Base-by-base conservation (phyloP, 768 basidiomycete genomes). In the Multifurca ochricompacta region DNA sequence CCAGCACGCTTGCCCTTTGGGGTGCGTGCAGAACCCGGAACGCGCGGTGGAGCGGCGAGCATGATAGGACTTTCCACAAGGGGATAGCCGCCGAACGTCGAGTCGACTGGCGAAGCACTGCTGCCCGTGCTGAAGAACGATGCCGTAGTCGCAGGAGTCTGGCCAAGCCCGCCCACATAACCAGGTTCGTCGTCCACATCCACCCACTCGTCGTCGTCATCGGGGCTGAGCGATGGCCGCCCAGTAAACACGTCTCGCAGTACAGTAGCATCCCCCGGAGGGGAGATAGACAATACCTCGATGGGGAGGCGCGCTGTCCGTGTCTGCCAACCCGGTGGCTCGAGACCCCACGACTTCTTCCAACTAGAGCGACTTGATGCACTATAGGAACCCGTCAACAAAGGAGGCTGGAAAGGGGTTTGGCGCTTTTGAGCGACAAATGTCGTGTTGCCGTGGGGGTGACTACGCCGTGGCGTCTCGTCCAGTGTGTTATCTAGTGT, bases 291-390 rank as follows among this genome's bases (percentile, higher is more conserved):
- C 11, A 90, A 73, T 8, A 90, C 86, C 66, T 91, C 89, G 27
- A 90, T 74, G 0, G 90, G 86, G 4, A 83, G 68, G 63, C 83
- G 83, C 11, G 80, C 72, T 6, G 79, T 75, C 30, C 69, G 69
- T n/a, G 71, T 75, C 47, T 87, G 83, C 87, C 88, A 91, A 16
- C 88, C 89, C 19, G 89, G 87, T 6, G 89, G 90, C 62, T 91
- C 87, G 27, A 83, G 70, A 1, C 90, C 90, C 90, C 90, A 92
- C 6, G 84, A 80, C 67, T 89, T 90, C 74, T 88, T 91, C 90
- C 90, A 92, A 65, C 85, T 85, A 19, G 85, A 82, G 28, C 82
- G 79, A 30, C 85, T 80, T 46, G 81, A 64, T 3, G 74, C 72
- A 35, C 66, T 68, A 30, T 71, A 70, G 50, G 71, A 73, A 16